Evolutionary conservation across 495 filamentous ascomycete species (phyloP).

Genomic region (Penicillium canescens): DNA sequence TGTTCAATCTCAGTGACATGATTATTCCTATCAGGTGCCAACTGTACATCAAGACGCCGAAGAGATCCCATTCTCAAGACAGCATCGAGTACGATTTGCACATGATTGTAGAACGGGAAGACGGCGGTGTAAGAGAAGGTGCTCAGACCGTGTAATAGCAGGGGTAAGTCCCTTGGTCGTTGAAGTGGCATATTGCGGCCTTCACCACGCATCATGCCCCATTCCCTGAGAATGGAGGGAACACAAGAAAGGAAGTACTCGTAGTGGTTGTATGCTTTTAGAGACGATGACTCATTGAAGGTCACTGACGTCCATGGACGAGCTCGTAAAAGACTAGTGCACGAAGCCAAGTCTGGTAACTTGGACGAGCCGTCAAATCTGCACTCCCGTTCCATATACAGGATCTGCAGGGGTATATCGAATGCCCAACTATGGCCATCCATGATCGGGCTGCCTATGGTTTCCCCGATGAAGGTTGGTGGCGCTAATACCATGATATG

Average conservation of each 20-base stretch:
- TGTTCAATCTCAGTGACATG: conserved; percentile 38
- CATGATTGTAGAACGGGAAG: conserved; percentile 48
- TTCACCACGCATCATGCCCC: conserved; percentile 20
- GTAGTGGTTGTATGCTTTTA: conserved; percentile 45
- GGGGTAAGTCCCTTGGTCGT: neutral
- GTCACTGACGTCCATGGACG: conserved; percentile 35
- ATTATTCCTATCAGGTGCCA: conserved; percentile 33
- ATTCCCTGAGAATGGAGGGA: conserved; percentile 36
- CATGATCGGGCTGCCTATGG: conserved; percentile 27
- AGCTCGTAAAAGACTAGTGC: conserved; percentile 20
- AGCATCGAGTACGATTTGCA: conserved; percentile 34
- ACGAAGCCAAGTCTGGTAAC: conserved; percentile 10
- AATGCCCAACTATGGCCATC: conserved; percentile 44
- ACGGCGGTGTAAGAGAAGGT: conserved; percentile 42
- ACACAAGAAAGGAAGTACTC: conserved; percentile 43
- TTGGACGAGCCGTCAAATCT: neutral
- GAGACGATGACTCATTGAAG: conserved; percentile 43
- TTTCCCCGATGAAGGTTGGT: conserved; percentile 33
- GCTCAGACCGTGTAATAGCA: conserved; percentile 23
- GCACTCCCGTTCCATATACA: conserved; percentile 26
- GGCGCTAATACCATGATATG: conserved; percentile 37
- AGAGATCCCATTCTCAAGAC: conserved; percentile 32
- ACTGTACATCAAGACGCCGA: conserved; percentile 27
- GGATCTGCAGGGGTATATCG: conserved; percentile 34
- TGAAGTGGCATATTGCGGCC: neutral